Evolutionary conservation across 2,329 filamentous ascomycete genomes (phyloP).

Genomic region (Metarhizium guizhouense): DNA sequence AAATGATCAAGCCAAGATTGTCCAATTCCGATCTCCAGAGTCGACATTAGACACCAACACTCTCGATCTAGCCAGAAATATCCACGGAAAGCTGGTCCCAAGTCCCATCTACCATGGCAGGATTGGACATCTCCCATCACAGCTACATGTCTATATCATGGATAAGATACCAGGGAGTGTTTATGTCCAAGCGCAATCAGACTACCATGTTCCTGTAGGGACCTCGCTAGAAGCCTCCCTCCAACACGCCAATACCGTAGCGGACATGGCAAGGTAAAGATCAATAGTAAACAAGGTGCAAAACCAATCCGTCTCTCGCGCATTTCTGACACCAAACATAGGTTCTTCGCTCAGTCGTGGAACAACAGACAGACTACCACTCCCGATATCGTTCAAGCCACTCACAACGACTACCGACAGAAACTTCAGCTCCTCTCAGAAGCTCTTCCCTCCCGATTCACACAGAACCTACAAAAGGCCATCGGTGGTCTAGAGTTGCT

Average conservation of each 20-base stretch:
- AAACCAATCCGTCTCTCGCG: too few species aligned
- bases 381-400: too few species aligned
- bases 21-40: constrained; percentile 9
- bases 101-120: constrained; percentile 6
- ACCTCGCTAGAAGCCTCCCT: too few species aligned
- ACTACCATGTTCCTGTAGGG: background rate
- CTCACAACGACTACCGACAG: constrained; percentile 3
- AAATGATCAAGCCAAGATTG: constrained; percentile 4
- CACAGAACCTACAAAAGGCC: background rate
- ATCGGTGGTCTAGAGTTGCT: too few species aligned
- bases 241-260: constrained; percentile 1
- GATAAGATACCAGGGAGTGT: constrained; percentile 7
- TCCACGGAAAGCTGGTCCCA: constrained; percentile 5
- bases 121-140: constrained; percentile 5
- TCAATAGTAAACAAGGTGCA: too few species aligned
- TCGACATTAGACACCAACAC: constrained; percentile 3
- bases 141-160: constrained; percentile 10
- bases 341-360: background rate
- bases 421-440: constrained; percentile 6
- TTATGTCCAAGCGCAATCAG: constrained; percentile 6
- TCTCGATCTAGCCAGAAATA: constrained; percentile 4
- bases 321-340: too few species aligned
- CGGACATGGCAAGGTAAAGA: constrained; percentile 2
- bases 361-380: background rate
- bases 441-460: constrained; percentile 1